Evolutionary conservation across 192 early-diverging fungal species (phyloP).

Genomic region (Chytriomyces hyalinus): DNA sequence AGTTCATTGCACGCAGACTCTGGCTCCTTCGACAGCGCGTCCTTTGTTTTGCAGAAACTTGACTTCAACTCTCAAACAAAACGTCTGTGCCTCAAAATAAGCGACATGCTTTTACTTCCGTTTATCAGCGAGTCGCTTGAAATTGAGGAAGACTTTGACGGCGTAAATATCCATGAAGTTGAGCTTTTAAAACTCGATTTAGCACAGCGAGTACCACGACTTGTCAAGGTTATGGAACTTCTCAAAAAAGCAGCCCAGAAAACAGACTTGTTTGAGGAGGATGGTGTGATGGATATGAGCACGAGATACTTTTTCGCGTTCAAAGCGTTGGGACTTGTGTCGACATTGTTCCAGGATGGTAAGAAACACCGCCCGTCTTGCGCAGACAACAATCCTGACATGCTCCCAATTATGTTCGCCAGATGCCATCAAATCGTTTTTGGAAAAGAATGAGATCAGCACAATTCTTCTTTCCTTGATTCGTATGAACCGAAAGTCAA

Average conservation of each 20-base stretch:
- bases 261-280: not conserved
- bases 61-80: conserved; percentile 2
- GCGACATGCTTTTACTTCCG: conserved; percentile 42
- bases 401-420: not conserved
- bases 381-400: not conserved
- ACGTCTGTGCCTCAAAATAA: conserved; percentile 19
- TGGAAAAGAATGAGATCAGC: conserved; percentile 34
- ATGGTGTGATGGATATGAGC: conserved; percentile 15
- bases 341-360: conserved; percentile 22
- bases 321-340: conserved; percentile 15
- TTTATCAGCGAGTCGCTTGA: conserved; percentile 19
- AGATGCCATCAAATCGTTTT: conserved; percentile 27
- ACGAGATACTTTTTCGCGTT: conserved; percentile 28
- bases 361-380: not conserved
- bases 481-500: conserved; percentile 31
- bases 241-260: not conserved
- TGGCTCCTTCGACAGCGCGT: not conserved
- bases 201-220: not conserved
- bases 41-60: conserved; percentile 33
- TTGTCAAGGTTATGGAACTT: not conserved
- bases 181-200: conserved; percentile 17
- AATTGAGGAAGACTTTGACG: conserved; percentile 19
- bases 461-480: conserved; percentile 36
- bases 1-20: not conserved
- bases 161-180: not conserved